A percentile compares a stretch with the other conserved stretches of the same genome.
phyloP scores from a whole-genome alignment of 2,329 filamentous ascomycete genomes.

The Calonectria hongkongensis region DNA sequence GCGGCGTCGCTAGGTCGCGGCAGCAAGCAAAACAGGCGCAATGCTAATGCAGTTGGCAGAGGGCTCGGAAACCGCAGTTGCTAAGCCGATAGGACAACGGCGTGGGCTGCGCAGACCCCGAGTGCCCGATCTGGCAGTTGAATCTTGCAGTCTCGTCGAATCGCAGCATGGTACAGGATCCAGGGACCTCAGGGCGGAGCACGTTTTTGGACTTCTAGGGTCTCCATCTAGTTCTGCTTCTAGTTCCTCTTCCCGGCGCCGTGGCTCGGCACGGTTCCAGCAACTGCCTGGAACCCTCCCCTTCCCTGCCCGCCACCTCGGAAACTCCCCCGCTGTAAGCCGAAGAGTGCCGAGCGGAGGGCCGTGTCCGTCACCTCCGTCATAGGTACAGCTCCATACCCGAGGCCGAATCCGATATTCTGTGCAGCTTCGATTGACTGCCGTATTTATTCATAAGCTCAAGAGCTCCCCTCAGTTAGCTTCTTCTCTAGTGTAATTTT shows the following conservation, averaged over 20 bases:
- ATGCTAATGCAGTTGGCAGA: conserved; percentile 23
- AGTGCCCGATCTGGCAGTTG: conserved; percentile 17
- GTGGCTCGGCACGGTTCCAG: conserved; percentile 49
- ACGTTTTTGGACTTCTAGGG: conserved; percentile 2
- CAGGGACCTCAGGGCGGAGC: conserved; percentile 10
- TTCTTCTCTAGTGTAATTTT: no score
- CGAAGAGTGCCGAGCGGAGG: conserved; percentile 61
- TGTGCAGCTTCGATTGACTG: conserved; percentile 8
- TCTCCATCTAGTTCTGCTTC: conserved; percentile 12
- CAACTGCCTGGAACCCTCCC: conserved; percentile 7
- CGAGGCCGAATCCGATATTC: conserved; percentile 43
- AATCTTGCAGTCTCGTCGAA: conserved; percentile 20
- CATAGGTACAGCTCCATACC: conserved; percentile 42
- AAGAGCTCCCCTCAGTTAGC: not conserved
- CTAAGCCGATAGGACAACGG: conserved; percentile 23
- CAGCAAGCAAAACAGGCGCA: not conserved
- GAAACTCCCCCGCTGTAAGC: conserved; percentile 59
- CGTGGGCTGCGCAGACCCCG: conserved; percentile 1
- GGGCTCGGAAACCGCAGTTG: conserved; percentile 6
- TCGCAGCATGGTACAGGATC: conserved; percentile 17
- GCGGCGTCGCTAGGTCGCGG: conserved; percentile 13
- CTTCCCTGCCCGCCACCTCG: conserved; percentile 50
- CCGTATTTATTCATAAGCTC: not conserved
- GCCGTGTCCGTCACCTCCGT: conserved; percentile 33
- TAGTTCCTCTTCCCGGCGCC: conserved; percentile 35